Evolutionary conservation across 2,329 filamentous ascomycete species (phyloP), one percentile per base, ranked within the genome.

Genomic region (Calonectria montana): DNA sequence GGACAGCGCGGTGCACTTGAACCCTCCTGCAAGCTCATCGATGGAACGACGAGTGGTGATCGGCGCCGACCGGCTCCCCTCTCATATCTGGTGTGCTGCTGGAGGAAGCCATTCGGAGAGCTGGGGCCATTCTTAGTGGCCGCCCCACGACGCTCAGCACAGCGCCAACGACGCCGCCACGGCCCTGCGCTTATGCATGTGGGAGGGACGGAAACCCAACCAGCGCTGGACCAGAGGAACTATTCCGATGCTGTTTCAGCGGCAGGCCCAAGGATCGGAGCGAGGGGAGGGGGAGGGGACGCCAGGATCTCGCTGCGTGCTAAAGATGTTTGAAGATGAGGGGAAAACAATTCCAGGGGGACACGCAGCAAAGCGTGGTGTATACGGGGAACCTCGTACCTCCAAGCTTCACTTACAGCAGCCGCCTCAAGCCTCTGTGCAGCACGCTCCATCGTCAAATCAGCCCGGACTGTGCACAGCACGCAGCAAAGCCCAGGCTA

Each of bases 71-170:
- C 57, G 57, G 57, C 21, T 23, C 55, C 57, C 57, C 25, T 43
- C 35, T 43, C 35, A 61, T 61, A 61, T 61, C 57, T 43, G 35
- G 25, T n/a, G 25, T n/a, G 29, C 27, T 39, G 53, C 53, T 37
- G 10, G 35, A 12, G 55, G 59, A 55, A 71, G 68, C 68, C 62
- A 66, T 69, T 55, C 59, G 57, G 65, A 18, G 21, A 27, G 29
- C 61, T 50, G 43, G 29, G 61, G n/a, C 43, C 21, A 50, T 50
- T 64, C 31, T 50, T 64, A 64, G 61, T 48, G 61, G 61, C 61
- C 45, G 43, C 61, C 61, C 61, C 61, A 64, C 47, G 61, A 50
- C 61, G 35, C 43, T 47, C 61, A 64, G 61, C 47, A 64, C 61
- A 50, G 29, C 45, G 29, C 61, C 45, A 50, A 48, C 35, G 21